These are phyloP conservation scores for Tuber aestivum DNA, from an alignment of 495 filamentous ascomycete species.

Conservation along the genomic window DNA sequence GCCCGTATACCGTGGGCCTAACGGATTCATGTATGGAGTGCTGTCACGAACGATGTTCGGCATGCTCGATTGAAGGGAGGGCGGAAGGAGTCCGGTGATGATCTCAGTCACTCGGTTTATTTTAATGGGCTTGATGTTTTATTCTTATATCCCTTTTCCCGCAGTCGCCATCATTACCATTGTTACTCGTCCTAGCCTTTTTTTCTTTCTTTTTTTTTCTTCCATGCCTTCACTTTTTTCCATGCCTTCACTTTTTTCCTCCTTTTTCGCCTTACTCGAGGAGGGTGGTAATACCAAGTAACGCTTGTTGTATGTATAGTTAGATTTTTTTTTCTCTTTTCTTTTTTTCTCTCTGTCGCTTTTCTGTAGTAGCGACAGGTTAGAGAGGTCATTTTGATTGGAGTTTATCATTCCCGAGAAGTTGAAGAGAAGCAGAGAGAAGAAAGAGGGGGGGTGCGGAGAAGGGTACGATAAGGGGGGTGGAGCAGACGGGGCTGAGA, in stretches of 20 bases:
- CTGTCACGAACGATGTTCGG: slow-evolving; percentile 15
- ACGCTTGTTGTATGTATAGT: slow-evolving; percentile 7
- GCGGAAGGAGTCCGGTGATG: neutral
- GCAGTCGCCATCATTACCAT: neutral
- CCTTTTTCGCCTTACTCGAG: slow-evolving; percentile 4
- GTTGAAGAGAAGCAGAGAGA: neutral
- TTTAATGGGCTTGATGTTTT: neutral
- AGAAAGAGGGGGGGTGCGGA: neutral
- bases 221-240: too few species aligned
- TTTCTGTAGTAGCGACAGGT: slow-evolving; percentile 2
- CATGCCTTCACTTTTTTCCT: neutral
- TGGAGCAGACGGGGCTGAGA: neutral
- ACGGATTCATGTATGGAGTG: slow-evolving; percentile 21
- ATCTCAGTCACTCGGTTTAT: neutral
- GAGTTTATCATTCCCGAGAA: neutral
- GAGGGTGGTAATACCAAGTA: neutral
- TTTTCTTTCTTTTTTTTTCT: slow-evolving; percentile 10
- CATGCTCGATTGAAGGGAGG: neutral
- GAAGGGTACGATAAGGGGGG: neutral
- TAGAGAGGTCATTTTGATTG: slow-evolving; percentile 3
- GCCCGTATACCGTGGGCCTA: slow-evolving; percentile 22
- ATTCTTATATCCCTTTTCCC: neutral
- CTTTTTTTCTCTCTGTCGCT: neutral
- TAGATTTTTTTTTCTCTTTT: slow-evolving; percentile 1
- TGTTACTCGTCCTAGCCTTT: slow-evolving; percentile 1